These are phyloP conservation scores for Chondrus crispus DNA, from an alignment of 23 red algal genomes.

Conservation along the genomic window DNA sequence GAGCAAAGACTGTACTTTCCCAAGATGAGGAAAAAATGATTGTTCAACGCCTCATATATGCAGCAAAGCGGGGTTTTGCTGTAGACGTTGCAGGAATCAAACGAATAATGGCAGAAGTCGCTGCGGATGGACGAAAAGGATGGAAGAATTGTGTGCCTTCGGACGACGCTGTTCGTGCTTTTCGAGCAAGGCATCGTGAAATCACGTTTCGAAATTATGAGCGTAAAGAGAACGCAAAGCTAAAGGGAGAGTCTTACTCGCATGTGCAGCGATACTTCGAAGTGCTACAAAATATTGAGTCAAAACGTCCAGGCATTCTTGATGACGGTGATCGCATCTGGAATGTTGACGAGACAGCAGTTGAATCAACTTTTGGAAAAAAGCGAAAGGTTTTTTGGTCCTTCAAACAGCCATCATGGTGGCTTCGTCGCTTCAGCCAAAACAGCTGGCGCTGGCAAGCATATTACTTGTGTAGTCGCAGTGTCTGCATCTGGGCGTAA, in stretches of 20 bases:
- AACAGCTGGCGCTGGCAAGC: neutral
- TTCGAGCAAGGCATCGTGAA: neutral
- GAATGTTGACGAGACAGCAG: neutral
- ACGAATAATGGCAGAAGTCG: neutral
- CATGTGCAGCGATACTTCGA: neutral
- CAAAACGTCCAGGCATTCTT: neutral
- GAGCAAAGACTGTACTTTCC: no score
- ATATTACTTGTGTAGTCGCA: neutral
- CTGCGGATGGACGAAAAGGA: neutral
- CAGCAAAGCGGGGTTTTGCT: no score
- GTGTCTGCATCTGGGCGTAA: neutral
- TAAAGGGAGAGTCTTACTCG: neutral
- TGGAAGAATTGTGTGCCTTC: neutral
- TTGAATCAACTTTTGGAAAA: neutral
- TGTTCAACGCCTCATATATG: no score
- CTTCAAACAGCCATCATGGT: no score
- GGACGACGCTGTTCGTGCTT: neutral
- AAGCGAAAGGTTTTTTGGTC: neutral
- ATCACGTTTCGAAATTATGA: neutral
- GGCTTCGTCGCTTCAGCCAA: no score
- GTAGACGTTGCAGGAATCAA: neutral
- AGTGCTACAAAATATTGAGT: neutral
- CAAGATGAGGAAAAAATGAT: no score
- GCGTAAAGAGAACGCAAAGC: neutral
- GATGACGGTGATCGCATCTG: neutral